Percentiles rank a stretch among this genome's conserved stretches.
Conservation (phyloP, 768 basidiomycete genomes). For the Rhodotorula graminis region DNA sequence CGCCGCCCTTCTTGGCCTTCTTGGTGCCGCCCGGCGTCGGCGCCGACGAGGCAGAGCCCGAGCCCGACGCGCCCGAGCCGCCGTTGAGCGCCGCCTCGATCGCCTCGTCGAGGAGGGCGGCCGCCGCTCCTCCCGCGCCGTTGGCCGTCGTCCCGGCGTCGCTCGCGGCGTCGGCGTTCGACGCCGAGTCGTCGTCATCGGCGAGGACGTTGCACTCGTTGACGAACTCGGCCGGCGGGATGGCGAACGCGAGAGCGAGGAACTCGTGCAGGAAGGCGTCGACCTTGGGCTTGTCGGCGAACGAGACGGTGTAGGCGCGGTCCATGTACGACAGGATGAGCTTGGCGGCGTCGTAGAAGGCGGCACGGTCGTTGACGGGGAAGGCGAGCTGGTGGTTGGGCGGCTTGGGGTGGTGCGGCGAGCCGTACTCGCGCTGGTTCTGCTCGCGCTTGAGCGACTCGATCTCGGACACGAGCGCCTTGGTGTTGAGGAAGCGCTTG, state of each 20-base stretch:
- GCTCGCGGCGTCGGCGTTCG: constrained; percentile 19
- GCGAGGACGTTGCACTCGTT: constrained; percentile 9
- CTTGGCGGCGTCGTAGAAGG: constrained; percentile 76
- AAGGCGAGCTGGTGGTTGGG: constrained; percentile 72
- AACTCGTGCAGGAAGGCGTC: constrained; percentile 81
- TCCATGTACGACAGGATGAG: constrained; percentile 88
- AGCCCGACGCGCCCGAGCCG: background rate
- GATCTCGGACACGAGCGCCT: constrained; percentile 73
- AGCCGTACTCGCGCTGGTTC: constrained; percentile 53
- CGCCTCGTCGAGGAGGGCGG: constrained; percentile 9
- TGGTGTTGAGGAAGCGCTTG: constrained; percentile 83
- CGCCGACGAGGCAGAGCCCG: constrained; percentile 45
- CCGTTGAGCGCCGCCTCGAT: constrained; percentile 17
- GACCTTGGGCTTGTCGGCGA: constrained; percentile 69
- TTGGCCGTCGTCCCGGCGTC: constrained; percentile 20
- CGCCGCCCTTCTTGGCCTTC: constrained; percentile 45
- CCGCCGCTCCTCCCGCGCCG: background rate
- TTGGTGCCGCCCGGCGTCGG: background rate
- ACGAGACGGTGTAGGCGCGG: constrained; percentile 60
- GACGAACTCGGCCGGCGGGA: constrained; percentile 24
- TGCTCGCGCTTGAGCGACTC: constrained; percentile 65
- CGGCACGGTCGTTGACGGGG: constrained; percentile 66
- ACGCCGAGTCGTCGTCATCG: constrained; percentile 18
- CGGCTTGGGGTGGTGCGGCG: constrained; percentile 40
- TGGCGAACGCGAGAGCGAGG: constrained; percentile 54